phyloP scores from a whole-genome alignment of 2,329 filamentous ascomycete species.

The Zymoseptoria pseudotritici region DNA sequence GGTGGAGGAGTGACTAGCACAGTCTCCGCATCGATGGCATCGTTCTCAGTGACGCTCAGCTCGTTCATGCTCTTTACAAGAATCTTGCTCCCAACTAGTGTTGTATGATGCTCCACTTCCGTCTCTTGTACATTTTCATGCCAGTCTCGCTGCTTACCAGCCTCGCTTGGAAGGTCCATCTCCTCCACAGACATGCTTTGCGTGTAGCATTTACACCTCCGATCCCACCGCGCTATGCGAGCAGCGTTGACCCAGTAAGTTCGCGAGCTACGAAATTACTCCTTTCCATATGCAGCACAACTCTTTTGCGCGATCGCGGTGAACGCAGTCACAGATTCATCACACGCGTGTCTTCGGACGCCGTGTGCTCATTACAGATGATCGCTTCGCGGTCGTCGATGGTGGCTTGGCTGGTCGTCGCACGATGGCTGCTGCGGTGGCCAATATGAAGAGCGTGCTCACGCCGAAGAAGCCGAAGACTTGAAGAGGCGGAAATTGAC shows the following conservation, averaged over 20 bases:
- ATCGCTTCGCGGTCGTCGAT: neutral
- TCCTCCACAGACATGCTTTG: neutral
- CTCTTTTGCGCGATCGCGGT: neutral
- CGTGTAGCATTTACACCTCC: neutral
- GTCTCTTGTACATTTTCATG: neutral
- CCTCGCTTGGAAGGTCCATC: neutral
- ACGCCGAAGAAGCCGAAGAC: neutral
- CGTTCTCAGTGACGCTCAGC: neutral
- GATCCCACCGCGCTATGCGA: neutral
- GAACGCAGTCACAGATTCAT: neutral
- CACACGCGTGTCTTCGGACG: neutral
- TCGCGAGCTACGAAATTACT: neutral
- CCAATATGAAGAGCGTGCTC: neutral
- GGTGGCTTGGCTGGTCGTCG: neutral
- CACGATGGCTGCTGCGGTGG: neutral
- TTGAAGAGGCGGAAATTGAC: neutral
- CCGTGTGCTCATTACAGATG: neutral
- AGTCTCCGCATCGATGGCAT: neutral
- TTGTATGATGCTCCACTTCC: neutral
- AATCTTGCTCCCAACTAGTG: neutral
- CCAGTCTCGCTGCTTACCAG: neutral
- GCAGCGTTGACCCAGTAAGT: neutral
- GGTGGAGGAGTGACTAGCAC: constrained; percentile 9
- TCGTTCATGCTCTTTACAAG: neutral
- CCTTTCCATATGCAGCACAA: neutral